These are phyloP conservation scores for Rhododendron molle DNA, from an alignment of 148 eudicot species.

Conservation along the genomic window DNA sequence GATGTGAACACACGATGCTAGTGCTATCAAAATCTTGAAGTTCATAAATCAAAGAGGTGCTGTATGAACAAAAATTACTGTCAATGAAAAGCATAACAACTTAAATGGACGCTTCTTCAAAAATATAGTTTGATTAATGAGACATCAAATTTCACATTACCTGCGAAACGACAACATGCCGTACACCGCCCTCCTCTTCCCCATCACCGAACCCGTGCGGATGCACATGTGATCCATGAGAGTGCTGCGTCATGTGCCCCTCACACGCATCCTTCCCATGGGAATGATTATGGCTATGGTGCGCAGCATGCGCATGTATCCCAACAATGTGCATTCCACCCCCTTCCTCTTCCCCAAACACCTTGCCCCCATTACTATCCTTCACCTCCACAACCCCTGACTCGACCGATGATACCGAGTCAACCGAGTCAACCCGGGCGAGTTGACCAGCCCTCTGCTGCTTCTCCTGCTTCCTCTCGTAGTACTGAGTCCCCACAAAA, in stretches of 20 bases:
- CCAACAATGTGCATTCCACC: constrained; percentile 84
- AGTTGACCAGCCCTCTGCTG: constrained; percentile 24
- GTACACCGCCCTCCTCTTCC: constrained; percentile 40
- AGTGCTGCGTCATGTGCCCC: constrained; percentile 23
- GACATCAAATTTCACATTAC: constrained; percentile 19
- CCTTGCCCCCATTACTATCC: constrained; percentile 21
- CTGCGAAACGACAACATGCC: constrained; percentile 91
- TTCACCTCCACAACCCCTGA: constrained; percentile 38
- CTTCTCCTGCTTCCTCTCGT: constrained; percentile 66
- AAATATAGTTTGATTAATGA: not conserved
- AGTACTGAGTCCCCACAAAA: constrained; percentile 82
- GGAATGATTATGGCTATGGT: constrained; percentile 55
- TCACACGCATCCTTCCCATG: constrained; percentile 35
- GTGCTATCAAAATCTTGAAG: not conserved
- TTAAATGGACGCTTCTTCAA: not conserved
- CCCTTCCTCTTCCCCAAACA: constrained; percentile 66
- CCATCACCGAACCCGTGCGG: constrained; percentile 31
- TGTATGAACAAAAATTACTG: not conserved
- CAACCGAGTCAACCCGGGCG: constrained; percentile 31
- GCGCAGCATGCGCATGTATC: constrained; percentile 73
- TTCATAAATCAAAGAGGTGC: not conserved
- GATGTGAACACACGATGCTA: not conserved
- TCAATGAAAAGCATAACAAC: not conserved
- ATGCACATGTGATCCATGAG: constrained; percentile 33
- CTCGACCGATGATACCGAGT: constrained; percentile 28